Evolutionary conservation across 2,329 filamentous ascomycete genomes (phyloP).

Genomic region (Stemphylium lycopersici): DNA sequence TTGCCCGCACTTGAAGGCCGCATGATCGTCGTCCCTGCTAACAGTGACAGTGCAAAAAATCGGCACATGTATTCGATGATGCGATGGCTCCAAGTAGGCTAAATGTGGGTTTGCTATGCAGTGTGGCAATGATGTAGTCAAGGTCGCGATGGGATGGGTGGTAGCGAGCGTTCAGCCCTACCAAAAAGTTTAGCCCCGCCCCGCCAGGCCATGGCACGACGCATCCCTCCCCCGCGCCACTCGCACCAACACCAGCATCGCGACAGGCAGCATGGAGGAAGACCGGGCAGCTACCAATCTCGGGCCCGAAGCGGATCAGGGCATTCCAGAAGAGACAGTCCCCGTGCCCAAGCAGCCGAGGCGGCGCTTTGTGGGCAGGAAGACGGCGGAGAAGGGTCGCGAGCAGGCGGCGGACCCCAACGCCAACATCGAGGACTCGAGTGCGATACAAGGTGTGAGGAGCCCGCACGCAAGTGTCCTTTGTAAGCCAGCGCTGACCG

Average conservation of each 20-base stretch:
- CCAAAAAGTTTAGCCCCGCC: slow-evolving; percentile 17
- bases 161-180: slow-evolving; percentile 18
- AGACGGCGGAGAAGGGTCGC: slow-evolving; percentile 67
- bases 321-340: slow-evolving; percentile 59
- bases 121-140: no score
- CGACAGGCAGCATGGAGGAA: slow-evolving; percentile 68
- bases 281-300: slow-evolving; percentile 74
- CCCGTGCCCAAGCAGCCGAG: slow-evolving; percentile 73
- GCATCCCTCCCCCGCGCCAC: slow-evolving; percentile 17
- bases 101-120: no score
- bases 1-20: no score
- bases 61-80: no score
- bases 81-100: no score
- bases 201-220: slow-evolving; percentile 19
- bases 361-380: slow-evolving; percentile 88
- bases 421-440: slow-evolving; percentile 64
- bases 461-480: not conserved
- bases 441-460: slow-evolving; percentile 70
- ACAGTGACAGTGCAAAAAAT: no score
- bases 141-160: no score
- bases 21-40: not conserved
- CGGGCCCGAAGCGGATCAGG: slow-evolving; percentile 71
- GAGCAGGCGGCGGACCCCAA: slow-evolving; percentile 50
- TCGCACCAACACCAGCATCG: slow-evolving; percentile 3
- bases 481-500: slow-evolving; percentile 12